phyloP scores from a whole-genome alignment of 75 land plant genomes.

The Selaginella tamariscina region DNA sequence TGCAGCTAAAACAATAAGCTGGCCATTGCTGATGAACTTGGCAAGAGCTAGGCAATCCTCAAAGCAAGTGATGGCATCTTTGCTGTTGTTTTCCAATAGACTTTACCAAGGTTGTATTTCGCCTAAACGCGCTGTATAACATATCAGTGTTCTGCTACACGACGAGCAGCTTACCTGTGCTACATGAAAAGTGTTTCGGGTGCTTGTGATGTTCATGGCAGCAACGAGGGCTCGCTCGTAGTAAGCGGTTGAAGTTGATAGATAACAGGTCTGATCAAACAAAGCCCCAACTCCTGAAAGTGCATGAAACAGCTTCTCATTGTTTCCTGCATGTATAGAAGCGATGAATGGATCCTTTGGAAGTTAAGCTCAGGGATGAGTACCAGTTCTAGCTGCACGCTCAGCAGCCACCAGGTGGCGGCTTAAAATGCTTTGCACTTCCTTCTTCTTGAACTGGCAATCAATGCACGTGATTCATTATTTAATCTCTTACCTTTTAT shows the following conservation, averaged over 20 bases:
- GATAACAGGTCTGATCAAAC: neutral
- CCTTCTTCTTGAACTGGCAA: neutral
- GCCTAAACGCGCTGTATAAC: constrained; percentile 2
- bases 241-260: neutral
- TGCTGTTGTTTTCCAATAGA: neutral
- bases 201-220: neutral
- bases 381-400: neutral
- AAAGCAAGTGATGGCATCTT: constrained; percentile 11
- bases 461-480: neutral
- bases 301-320: neutral
- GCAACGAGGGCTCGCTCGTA: neutral
- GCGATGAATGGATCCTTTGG: too few relatives aligned
- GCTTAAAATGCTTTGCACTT: neutral
- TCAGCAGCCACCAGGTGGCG: neutral
- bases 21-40: neutral
- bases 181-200: neutral
- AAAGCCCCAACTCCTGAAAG: neutral
- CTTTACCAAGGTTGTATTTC: constrained; percentile 9
- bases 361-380: too few relatives aligned
- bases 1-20: constrained; percentile 2
- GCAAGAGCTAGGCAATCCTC: constrained; percentile 11
- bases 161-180: neutral
- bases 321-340: neutral
- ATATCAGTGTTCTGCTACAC: neutral
- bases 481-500: too few relatives aligned